These are phyloP conservation scores for Bacidia gigantensis DNA, from an alignment of 495 filamentous ascomycete genomes.

Conservation along the genomic window DNA sequence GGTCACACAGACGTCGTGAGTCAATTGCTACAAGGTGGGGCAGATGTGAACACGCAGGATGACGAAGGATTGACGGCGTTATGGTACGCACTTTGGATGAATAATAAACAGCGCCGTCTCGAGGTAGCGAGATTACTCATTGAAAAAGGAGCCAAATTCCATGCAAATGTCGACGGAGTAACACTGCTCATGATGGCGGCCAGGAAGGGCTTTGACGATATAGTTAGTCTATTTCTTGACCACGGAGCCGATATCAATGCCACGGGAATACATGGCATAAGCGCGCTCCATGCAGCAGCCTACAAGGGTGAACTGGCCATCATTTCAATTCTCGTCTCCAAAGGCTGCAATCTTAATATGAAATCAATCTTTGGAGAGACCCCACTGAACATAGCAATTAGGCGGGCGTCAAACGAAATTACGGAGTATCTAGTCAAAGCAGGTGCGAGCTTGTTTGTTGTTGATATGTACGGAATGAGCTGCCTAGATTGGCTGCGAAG, in stretches of 20 bases:
- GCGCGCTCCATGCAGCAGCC: neutral
- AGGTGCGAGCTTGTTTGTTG: neutral
- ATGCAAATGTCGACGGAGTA: neutral
- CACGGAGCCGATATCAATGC: neutral
- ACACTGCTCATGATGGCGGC: neutral
- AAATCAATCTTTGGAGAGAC: neutral
- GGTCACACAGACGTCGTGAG: conserved; percentile 10
- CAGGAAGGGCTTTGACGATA: neutral
- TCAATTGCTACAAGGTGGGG: conserved; percentile 8
- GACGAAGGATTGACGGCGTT: neutral
- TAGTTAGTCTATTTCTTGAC: neutral
- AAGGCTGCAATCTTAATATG: neutral
- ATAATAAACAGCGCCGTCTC: neutral
- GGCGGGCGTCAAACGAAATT: neutral
- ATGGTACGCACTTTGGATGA: neutral
- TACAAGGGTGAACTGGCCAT: neutral
- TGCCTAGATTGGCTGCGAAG: neutral
- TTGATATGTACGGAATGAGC: neutral
- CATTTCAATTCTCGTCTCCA: neutral
- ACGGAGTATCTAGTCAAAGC: neutral
- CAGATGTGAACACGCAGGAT: conserved; percentile 6
- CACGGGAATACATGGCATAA: neutral
- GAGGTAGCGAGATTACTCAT: neutral
- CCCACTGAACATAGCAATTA: neutral
- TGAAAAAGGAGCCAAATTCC: neutral